Conservation (phyloP, 805 yeast genomes). For the Grigorovia humatica region DNA sequence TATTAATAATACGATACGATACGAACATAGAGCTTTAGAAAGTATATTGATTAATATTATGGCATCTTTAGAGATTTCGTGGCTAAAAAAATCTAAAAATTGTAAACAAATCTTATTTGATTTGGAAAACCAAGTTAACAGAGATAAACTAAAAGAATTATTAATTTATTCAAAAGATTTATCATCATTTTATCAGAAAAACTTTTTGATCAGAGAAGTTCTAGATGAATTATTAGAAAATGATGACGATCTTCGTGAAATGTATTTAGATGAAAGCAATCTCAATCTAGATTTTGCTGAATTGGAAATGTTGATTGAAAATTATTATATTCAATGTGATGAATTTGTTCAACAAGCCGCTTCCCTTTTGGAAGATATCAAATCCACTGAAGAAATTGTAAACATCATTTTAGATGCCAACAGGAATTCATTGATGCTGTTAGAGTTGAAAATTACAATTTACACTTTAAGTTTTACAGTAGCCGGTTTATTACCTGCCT, state of each 20-base stretch:
- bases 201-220: conserved; percentile 65
- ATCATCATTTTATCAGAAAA: conserved; percentile 63
- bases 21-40: conserved; percentile 78
- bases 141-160: conserved; percentile 63
- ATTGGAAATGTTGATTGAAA: conserved; percentile 76
- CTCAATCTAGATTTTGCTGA: conserved; percentile 44
- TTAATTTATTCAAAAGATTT: conserved; percentile 63
- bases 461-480: conserved; percentile 79
- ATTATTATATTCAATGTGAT: conserved; percentile 85
- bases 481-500: conserved; percentile 77
- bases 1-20: conserved; percentile 27
- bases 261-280: conserved; percentile 50
- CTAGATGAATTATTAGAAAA: conserved; percentile 76
- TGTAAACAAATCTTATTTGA: conserved; percentile 59
- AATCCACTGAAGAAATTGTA: conserved; percentile 86
- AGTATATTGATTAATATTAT: conserved; percentile 72
- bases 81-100: conserved; percentile 43
- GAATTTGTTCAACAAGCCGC: conserved; percentile 89
- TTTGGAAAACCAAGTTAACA: conserved; percentile 68
- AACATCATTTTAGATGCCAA: conserved; percentile 86
- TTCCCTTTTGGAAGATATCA: conserved; percentile 69
- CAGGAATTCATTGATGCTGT: conserved; percentile 80
- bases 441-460: conserved; percentile 72
- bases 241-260: conserved; percentile 72
- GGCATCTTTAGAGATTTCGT: conserved; percentile 68